Evolutionary conservation across 192 early-diverging fungal genomes (phyloP).

Genomic region (Backusella sp.): DNA sequence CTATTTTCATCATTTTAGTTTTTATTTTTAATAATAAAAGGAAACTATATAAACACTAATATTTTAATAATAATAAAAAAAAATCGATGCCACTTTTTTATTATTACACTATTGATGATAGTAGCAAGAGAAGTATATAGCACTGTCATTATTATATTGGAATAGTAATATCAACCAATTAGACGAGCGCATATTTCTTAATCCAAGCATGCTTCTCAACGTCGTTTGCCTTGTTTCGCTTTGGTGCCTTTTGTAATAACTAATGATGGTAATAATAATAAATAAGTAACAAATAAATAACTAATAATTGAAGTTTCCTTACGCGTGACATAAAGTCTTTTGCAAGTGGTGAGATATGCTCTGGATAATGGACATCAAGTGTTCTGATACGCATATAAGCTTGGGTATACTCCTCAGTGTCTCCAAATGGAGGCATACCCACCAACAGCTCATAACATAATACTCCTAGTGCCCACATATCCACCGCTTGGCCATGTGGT

Average conservation of each 20-base stretch:
- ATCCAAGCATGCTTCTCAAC: conserved; percentile 13
- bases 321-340: conserved; percentile 77
- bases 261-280: background rate
- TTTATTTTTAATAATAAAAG: background rate
- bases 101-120: too few species aligned
- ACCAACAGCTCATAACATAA: conserved; percentile 92
- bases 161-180: too few species aligned
- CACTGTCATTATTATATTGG: too few species aligned
- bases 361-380: conserved; percentile 80
- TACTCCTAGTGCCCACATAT: conserved; percentile 93
- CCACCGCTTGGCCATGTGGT: conserved; percentile 74
- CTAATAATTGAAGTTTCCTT: background rate
- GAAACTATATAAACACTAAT: background rate
- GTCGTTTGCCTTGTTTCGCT: background rate
- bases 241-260: background rate
- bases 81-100: too few species aligned
- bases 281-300: background rate
- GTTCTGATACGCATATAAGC: conserved; percentile 82
- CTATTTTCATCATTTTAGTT: background rate
- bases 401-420: conserved; percentile 54
- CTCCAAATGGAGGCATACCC: conserved; percentile 86
- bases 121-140: too few species aligned
- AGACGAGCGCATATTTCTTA: background rate
- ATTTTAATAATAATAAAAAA: background rate
- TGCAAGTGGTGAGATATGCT: conserved; percentile 70